Percentiles rank a stretch among this genome's conserved stretches.
These are phyloP conservation scores for Adansonia grandidieri DNA, from an alignment of 441 rosid genomes.

Conservation along the genomic window DNA sequence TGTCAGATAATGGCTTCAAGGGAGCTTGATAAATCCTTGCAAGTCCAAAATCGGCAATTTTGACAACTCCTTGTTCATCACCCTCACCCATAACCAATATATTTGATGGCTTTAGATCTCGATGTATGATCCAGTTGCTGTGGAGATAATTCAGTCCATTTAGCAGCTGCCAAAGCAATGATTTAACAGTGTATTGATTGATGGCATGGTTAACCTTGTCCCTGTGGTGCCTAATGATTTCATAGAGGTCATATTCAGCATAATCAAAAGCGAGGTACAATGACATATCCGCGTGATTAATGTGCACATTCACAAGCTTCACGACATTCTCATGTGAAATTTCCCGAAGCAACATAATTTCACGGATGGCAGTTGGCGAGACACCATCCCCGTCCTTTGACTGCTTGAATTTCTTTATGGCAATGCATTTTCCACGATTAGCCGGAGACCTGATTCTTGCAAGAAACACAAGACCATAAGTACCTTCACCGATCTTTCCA, in stretches of 20 bases:
- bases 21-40: constrained; percentile 97
- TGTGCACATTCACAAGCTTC: constrained; percentile 95
- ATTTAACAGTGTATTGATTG: constrained; percentile 84
- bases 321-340: constrained; percentile 93
- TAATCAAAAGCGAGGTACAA: constrained; percentile 92
- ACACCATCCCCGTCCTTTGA: constrained; percentile 98
- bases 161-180: constrained; percentile 96
- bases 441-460: constrained; percentile 72
- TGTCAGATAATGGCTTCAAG: constrained; percentile 72
- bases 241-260: constrained; percentile 94
- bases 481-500: constrained; percentile 97
- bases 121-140: constrained; percentile 97
- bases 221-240: constrained; percentile 89
- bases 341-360: constrained; percentile 95
- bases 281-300: constrained; percentile 92
- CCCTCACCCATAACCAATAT: constrained; percentile 99
- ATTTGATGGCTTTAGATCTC: constrained; percentile 96
- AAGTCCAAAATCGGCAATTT: constrained; percentile 96
- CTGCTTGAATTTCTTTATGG: constrained; percentile 95
- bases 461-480: constrained; percentile 92
- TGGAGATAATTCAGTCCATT: constrained; percentile 96
- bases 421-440: constrained; percentile 82
- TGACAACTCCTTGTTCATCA: constrained; percentile 91
- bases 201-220: constrained; percentile 71
- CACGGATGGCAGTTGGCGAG: constrained; percentile 95